A percentile compares a stretch with the other conserved stretches of the same genome.
These are phyloP conservation scores for Yamadazyma membranifaciens DNA, from an alignment of 1,139 yeast species.

Conservation along the genomic window DNA sequence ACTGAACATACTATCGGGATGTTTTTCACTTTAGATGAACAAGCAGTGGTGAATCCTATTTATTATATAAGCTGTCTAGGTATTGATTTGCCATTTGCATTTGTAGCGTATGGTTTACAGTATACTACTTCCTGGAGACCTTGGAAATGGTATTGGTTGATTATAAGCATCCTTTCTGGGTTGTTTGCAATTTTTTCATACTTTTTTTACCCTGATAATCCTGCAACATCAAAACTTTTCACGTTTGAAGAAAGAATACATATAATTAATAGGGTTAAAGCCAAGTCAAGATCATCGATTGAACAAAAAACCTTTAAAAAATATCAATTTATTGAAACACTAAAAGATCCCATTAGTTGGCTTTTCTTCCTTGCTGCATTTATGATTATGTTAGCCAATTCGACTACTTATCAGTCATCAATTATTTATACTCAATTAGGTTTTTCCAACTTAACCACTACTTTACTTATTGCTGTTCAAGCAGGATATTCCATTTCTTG, in stretches of 20 bases:
- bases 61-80: constrained; percentile 24
- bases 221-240: constrained; percentile 23
- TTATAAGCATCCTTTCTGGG: constrained; percentile 14
- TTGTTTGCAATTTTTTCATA: constrained; percentile 11
- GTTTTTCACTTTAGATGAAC: constrained; percentile 16
- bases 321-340: constrained; percentile 41
- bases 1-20: constrained; percentile 14
- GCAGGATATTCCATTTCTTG: constrained; percentile 19
- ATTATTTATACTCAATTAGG: constrained; percentile 32
- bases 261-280: constrained; percentile 14
- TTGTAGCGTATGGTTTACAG: constrained; percentile 15
- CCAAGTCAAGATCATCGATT: constrained; percentile 34
- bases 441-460: constrained; percentile 41
- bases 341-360: constrained; percentile 50
- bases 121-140: constrained; percentile 13
- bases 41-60: constrained; percentile 16
- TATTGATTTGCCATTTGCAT: constrained; percentile 17
- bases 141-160: constrained; percentile 18
- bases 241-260: constrained; percentile 15
- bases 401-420: constrained; percentile 41
- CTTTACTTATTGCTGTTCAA: constrained; percentile 24
- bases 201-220: constrained; percentile 16
- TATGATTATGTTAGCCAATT: constrained; percentile 44
- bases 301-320: constrained; percentile 45
- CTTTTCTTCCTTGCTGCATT: constrained; percentile 36